Percentiles rank a stretch among this genome's conserved stretches.
phyloP scores from a whole-genome alignment of 2,329 filamentous ascomycete genomes.

The Clarireedia paspali region DNA sequence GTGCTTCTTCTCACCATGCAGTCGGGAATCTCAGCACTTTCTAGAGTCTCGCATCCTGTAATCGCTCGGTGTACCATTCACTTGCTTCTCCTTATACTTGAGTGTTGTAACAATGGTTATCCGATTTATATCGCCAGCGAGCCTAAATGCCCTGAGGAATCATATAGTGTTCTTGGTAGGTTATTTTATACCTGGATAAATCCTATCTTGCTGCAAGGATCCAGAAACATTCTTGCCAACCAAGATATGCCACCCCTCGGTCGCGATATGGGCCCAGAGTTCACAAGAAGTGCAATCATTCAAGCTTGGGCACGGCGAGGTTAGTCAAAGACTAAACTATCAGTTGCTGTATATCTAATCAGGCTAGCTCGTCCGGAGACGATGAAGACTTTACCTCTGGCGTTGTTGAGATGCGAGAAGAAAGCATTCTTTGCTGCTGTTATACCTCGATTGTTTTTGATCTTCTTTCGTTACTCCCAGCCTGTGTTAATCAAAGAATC shows the following conservation, averaged over 20 bases:
- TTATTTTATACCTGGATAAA: constrained; percentile 23
- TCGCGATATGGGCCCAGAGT: constrained; percentile 12
- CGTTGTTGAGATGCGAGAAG: constrained; percentile 27
- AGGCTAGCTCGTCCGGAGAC: constrained; percentile 16
- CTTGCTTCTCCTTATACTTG: constrained; percentile 12
- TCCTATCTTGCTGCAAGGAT: constrained; percentile 15
- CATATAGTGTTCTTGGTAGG: constrained; percentile 10
- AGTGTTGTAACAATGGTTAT: constrained; percentile 7
- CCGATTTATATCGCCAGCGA: neutral
- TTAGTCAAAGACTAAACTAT: constrained; percentile 1
- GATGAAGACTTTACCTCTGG: constrained; percentile 27
- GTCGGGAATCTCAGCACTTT: neutral
- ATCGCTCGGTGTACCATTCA: neutral
- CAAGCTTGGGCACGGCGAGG: constrained; percentile 15
- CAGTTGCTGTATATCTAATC: neutral
- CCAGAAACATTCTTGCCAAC: constrained; percentile 14
- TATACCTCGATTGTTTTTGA: constrained; percentile 32
- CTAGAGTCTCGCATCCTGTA: neutral
- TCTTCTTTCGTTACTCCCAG: constrained; percentile 35
- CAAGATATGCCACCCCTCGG: constrained; percentile 17
- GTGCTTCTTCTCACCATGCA: neutral
- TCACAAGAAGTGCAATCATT: constrained; percentile 13
- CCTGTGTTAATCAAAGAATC: constrained; percentile 33
- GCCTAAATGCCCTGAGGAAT: constrained; percentile 14
- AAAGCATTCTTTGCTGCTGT: constrained; percentile 28